A percentile compares a stretch with the other conserved stretches of the same genome.
phyloP scores from a whole-genome alignment of 345 rosid species.

The Iberis pinnata region DNA sequence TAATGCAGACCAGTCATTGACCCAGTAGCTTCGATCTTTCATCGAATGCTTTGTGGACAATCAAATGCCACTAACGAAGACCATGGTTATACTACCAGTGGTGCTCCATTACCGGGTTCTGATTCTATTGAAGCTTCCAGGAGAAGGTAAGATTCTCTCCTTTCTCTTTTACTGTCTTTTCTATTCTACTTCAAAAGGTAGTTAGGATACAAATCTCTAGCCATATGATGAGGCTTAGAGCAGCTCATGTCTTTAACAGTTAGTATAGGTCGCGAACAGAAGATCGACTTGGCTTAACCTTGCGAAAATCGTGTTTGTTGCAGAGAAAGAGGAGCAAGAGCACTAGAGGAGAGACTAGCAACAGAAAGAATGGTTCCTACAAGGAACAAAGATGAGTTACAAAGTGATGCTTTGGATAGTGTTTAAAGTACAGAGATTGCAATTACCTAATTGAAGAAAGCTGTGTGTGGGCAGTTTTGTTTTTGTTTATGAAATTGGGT shows the following conservation, averaged over 20 bases:
- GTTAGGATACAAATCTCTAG: conserved; percentile 4
- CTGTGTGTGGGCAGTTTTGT: conserved; percentile 20
- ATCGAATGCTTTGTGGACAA: conserved; percentile 79
- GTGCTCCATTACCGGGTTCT: conserved; percentile 82
- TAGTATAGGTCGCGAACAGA: neutral
- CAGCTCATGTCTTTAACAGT: conserved; percentile 1
- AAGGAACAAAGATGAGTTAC: conserved; percentile 44
- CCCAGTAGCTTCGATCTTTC: conserved; percentile 73
- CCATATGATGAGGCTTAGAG: neutral
- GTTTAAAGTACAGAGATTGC: conserved; percentile 33
- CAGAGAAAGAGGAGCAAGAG: conserved; percentile 99
- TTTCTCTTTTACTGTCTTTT: neutral
- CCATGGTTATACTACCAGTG: conserved; percentile 48
- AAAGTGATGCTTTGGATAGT: conserved; percentile 49
- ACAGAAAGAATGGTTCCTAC: conserved; percentile 61
- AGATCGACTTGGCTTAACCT: too few relatives aligned
- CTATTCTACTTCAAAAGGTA: neutral
- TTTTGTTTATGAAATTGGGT: neutral
- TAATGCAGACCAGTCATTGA: conserved; percentile 70
- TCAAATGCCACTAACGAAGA: conserved; percentile 40
- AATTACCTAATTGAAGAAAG: too few relatives aligned
- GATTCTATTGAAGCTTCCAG: conserved; percentile 93
- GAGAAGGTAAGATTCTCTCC: conserved; percentile 53
- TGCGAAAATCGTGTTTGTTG: too few relatives aligned
- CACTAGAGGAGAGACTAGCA: conserved; percentile 89